Base-by-base conservation (phyloP, 1,284 basidiomycete genomes). In the Leccinum griseonigrum region DNA sequence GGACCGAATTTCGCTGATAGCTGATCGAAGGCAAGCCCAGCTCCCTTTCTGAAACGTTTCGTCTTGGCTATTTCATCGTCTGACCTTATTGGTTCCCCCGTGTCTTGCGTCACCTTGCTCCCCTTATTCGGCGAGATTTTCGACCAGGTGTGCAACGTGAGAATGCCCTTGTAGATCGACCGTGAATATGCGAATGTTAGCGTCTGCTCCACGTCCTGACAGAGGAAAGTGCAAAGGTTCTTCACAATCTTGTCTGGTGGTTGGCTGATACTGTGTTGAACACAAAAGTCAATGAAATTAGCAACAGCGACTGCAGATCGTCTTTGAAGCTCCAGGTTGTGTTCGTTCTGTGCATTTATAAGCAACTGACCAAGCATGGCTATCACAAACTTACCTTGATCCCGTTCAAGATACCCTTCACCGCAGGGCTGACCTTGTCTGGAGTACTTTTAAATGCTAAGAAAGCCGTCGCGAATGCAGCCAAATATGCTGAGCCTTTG, bases 341-440 rank as follows among this genome's bases (percentile, higher is more conserved):
- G 92, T 72, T 98, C 94, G 73, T 88, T 92, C 94, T 97, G 63
- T 51, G 53, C 14, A 29, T 48, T 31, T 67, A 38, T 69, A 54
- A 71, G 53, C 57, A 53, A 29, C 28, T 34, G 50, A 8, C 58
- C 13, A 31, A 34, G 22, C 22, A 36, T 8, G 34, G 56, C 16
- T 57, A 54, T 54, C 32, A 54, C 40, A 28, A 32, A 63, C 81
- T 58, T 56, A 92, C 94, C 85, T 98, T 99, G 79, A 99, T 91
- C 40, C 95, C 94, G 67, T 97, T 97, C 92, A 98, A 99, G 66
- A 99, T 88, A 43, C 94, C 95, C 76, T 97, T 95, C 58, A 99
- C 95, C 53, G 99, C 88, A 0, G 92, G 97, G 67, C 95, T 98
- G 64, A 99, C 89, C 79, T 98, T 99, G 65, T 94, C 86, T 0